A percentile compares a stretch with the other conserved stretches of the same genome.
phyloP scores from a whole-genome alignment of 495 filamentous ascomycete species.

The Aspergillus nidulans region DNA sequence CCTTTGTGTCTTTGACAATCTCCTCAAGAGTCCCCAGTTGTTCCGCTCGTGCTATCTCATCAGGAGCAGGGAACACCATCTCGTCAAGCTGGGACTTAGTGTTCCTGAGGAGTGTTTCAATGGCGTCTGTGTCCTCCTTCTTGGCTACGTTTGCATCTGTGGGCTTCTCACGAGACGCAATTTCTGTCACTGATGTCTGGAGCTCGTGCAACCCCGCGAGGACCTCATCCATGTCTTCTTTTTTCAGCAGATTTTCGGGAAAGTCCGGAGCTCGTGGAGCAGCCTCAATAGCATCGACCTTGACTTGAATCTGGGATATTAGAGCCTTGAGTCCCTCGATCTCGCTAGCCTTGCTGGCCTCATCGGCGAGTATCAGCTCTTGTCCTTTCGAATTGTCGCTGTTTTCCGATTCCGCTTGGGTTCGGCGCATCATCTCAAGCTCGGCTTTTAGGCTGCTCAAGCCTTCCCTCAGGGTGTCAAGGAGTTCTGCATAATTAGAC shows the following conservation, averaged over 20 bases:
- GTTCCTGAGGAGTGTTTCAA: slow-evolving; percentile 80
- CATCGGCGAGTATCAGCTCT: slow-evolving; percentile 54
- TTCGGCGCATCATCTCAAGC: slow-evolving; percentile 67
- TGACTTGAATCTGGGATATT: slow-evolving; percentile 74
- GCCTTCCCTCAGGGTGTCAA: slow-evolving; percentile 78
- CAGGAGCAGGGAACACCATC: slow-evolving; percentile 57
- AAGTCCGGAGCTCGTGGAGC: slow-evolving; percentile 47
- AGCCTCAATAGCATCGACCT: slow-evolving; percentile 74
- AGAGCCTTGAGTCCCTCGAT: slow-evolving; percentile 79
- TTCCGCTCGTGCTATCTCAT: slow-evolving; percentile 63
- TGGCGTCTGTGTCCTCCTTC: slow-evolving; percentile 78
- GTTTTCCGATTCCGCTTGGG: slow-evolving; percentile 36
- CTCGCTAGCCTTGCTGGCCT: slow-evolving; percentile 54
- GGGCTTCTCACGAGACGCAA: slow-evolving; percentile 38
- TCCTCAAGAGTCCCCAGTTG: slow-evolving; percentile 71
- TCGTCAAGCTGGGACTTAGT: slow-evolving; percentile 81
- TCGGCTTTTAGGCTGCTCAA: slow-evolving; percentile 68
- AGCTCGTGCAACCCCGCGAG: slow-evolving; percentile 54
- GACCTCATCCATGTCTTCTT: slow-evolving; percentile 58
- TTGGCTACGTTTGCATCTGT: slow-evolving; percentile 43
- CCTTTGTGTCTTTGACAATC: slow-evolving; percentile 65
- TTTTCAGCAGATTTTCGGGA: slow-evolving; percentile 42
- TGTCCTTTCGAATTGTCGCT: slow-evolving; percentile 40
- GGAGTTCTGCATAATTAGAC: slow-evolving; percentile 77
- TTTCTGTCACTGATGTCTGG: slow-evolving; percentile 49